Evolutionary conservation across 257 asterid genomes (phyloP), one percentile per base, ranked within the genome.

Genomic region (Salvia splendens): DNA sequence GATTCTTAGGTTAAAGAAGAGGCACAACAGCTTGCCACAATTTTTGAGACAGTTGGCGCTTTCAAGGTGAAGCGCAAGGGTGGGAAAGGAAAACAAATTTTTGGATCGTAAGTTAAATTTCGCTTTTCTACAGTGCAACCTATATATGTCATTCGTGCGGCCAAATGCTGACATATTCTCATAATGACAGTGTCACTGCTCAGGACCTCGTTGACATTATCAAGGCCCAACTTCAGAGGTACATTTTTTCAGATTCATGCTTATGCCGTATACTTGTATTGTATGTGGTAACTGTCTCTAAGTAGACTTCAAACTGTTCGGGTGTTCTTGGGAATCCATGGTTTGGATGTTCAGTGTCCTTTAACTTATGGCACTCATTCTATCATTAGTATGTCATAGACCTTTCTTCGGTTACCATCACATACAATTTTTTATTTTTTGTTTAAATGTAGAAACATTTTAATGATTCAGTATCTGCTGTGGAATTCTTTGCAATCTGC

Each of bases 51-150:
- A 50, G 95, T 91, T 53, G 99, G 99, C 69, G 97, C 92, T 70
- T 94, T 94, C 82, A 94, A 91, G 85, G 97, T 94, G 83, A 94
- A 93, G 84, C 92, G 99, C 51, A 94, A 91, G 81, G 96, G 95
- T 17, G 99, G 97, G 61, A 85, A 94, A 77, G 97, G 97, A 62
- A 94, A 94, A 73, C 96, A 82, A 77, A 94, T 94, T 51, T 94
- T 94, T 51, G 99, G 97, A 84, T 84, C 75, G 99, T 83, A 73
- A 76, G 81, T 75, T 61, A 38, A 24, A 4, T 52, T 51, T 12
- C 7, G 15, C 48, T 70, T 28, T 30, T 61, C 28, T 41, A 57
- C 61, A 50, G 54, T 50, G 67, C 46, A 10, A 51, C 40, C 35
- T 49, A 50, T 67, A 20, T 45, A 8, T 50, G 59, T 16, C 33